These are phyloP conservation scores for Populus ilicifolia DNA, from an alignment of 345 rosid genomes.

Conservation along the genomic window DNA sequence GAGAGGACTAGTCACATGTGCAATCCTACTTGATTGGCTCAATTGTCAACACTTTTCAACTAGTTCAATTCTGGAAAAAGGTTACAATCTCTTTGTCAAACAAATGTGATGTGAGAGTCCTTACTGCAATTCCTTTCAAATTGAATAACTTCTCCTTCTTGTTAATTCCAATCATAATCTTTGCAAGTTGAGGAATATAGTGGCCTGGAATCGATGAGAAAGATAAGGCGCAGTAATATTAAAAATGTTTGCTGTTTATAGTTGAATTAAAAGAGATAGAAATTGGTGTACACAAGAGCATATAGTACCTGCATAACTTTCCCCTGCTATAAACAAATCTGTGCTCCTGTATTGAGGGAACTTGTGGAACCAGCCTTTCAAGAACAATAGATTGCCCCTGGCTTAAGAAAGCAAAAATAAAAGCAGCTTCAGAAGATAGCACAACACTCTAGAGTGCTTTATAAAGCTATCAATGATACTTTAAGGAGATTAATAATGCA, in stretches of 20 bases:
- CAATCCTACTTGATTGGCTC: background rate
- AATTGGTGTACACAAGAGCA: conserved; percentile 1
- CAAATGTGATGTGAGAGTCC: conserved; percentile 11
- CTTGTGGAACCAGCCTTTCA: conserved; percentile 77
- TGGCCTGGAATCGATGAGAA: conserved; percentile 48
- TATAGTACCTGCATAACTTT: conserved; percentile 85
- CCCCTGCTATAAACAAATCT: conserved; percentile 81
- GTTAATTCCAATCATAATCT: conserved; percentile 73
- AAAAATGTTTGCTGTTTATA: background rate
- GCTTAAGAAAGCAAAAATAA: conserved; percentile 47
- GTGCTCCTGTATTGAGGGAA: conserved; percentile 82
- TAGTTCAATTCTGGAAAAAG: background rate
- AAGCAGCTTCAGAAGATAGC: conserved; percentile 23
- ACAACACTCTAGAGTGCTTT: conserved; percentile 4
- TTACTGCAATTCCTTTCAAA: conserved; percentile 87
- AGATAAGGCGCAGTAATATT: background rate
- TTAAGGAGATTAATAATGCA: background rate
- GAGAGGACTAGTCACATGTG: background rate
- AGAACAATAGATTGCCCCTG: conserved; percentile 85
- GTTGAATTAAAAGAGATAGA: background rate
- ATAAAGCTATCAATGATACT: background rate
- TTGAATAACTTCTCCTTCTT: conserved; percentile 61
- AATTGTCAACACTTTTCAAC: background rate
- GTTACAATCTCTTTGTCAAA: background rate
- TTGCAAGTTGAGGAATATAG: conserved; percentile 85